phyloP scores from a whole-genome alignment of 768 basidiomycete genomes.

The Lactifluus subvellereus region DNA sequence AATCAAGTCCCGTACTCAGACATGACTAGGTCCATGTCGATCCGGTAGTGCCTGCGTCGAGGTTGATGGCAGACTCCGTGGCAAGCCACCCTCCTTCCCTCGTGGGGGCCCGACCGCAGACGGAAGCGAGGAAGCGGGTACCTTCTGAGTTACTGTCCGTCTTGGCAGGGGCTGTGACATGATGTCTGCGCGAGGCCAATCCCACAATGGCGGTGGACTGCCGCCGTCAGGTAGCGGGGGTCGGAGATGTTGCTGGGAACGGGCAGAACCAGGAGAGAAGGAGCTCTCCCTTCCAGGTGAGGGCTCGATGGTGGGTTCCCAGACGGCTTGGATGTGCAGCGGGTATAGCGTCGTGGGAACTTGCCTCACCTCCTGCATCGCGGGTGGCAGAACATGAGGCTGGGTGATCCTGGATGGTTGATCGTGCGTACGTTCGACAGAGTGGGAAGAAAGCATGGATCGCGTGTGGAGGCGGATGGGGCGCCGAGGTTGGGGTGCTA shows the following conservation, averaged over 20 bases:
- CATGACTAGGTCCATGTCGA: background rate
- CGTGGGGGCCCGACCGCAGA: background rate
- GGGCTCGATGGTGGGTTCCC: background rate
- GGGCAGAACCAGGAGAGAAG: background rate
- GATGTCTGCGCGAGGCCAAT: slow-evolving; percentile 25
- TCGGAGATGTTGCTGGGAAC: background rate
- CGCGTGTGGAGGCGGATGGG: slow-evolving; percentile 14
- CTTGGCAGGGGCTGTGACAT: slow-evolving; percentile 14
- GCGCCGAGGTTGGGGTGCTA: slow-evolving; percentile 20
- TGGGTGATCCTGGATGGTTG: background rate
- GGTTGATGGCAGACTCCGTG: background rate
- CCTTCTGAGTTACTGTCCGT: background rate
- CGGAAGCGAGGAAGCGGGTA: background rate
- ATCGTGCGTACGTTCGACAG: slow-evolving; percentile 4
- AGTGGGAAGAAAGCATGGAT: background rate
- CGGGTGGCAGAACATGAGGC: background rate
- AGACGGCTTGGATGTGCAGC: slow-evolving; percentile 9
- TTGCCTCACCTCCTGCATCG: background rate
- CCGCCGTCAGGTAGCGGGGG: background rate
- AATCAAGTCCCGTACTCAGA: background rate
- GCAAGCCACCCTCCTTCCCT: background rate
- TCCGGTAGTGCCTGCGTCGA: background rate
- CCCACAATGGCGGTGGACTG: slow-evolving; percentile 15
- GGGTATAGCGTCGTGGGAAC: slow-evolving; percentile 13
- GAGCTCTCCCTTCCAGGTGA: background rate